Evolutionary conservation across 1,284 basidiomycete species (phyloP).

Genomic region (Xerocomus cyaneibrunnescens): DNA sequence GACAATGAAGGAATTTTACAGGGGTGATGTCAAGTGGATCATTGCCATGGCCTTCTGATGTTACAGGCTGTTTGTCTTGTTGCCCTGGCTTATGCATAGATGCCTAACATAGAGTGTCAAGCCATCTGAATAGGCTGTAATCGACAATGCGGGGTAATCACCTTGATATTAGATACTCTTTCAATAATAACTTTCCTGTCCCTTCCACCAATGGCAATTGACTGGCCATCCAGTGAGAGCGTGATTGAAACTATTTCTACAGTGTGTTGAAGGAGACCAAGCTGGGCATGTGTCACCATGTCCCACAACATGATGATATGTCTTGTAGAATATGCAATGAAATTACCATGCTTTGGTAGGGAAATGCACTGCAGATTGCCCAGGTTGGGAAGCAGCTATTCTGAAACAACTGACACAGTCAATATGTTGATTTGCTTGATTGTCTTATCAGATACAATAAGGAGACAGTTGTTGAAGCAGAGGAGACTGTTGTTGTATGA

Average conservation of each 20-base stretch:
- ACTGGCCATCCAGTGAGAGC: neutral
- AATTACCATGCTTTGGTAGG: neutral
- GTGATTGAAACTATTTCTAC: neutral
- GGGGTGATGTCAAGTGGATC: no score
- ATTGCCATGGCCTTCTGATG: no score
- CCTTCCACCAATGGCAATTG: neutral
- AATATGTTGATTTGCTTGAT: neutral
- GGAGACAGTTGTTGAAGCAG: neutral
- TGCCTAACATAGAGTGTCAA: no score
- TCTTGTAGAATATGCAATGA: no score
- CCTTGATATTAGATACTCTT: neutral
- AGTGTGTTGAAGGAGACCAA: neutral
- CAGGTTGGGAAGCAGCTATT: neutral
- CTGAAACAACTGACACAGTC: neutral
- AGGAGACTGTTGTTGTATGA: neutral
- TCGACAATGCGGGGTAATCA: no score
- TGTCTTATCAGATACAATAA: neutral
- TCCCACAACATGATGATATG: neutral
- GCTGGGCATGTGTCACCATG: neutral
- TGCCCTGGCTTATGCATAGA: no score
- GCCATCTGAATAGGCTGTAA: no score
- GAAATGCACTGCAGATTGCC: neutral
- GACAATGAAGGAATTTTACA: no score
- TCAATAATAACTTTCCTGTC: neutral
- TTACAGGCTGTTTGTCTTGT: no score